Evolutionary conservation across 176 grass and related monocot genomes (phyloP), one percentile per base, ranked within the genome.

Genomic region (Raddia guianensis): DNA sequence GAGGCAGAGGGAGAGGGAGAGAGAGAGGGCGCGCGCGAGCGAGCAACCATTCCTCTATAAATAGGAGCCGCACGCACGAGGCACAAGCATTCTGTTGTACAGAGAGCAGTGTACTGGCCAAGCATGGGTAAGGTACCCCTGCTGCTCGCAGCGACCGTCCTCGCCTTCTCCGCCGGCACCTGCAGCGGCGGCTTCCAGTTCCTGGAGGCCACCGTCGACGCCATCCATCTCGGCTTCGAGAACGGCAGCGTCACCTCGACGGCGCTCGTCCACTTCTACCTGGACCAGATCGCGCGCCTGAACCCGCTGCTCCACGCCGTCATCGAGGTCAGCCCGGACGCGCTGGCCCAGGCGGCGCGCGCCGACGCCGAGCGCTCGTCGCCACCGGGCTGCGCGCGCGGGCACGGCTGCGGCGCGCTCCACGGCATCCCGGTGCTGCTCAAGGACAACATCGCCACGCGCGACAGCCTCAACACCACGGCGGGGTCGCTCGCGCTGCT

Each of bases 401-500:
- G 27, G 27, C 37, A 27, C 1, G 3, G 20, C 58, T 27, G 20
- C 19, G 51, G 64, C 40, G 74, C 49, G 8, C 79, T 85, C 16
- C 83, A 86, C 48, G 79, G 88, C 37, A 68, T 90, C 51, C 83
- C 88, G 15, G 59, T 90, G 8, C 54, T 90, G 54, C 33, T 90
- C 44, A 90, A 86, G 88, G 88, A 90, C 71, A 74, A 70, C 33
- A 90, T 90, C 64, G 83, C 40, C 53, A 75, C 84, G 9, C n/a
- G 12, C 32, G 83, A 79, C 74, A 46, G 40, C 61, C 83, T 90
- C 40, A 90, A 90, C 79, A 79, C 79, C 1, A 90, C 83, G 11
- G 83, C 79, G 27, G 79, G 79, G 49, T 90, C 83, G 0, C 49
- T 86, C 51, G 83, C 88, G 12, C 70, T 90, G n/a, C 74, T 90